A percentile compares a stretch with the other conserved stretches of the same genome.
Evolutionary conservation across 768 basidiomycete species (phyloP).

Genomic region (Boletus tylopilopsis): DNA sequence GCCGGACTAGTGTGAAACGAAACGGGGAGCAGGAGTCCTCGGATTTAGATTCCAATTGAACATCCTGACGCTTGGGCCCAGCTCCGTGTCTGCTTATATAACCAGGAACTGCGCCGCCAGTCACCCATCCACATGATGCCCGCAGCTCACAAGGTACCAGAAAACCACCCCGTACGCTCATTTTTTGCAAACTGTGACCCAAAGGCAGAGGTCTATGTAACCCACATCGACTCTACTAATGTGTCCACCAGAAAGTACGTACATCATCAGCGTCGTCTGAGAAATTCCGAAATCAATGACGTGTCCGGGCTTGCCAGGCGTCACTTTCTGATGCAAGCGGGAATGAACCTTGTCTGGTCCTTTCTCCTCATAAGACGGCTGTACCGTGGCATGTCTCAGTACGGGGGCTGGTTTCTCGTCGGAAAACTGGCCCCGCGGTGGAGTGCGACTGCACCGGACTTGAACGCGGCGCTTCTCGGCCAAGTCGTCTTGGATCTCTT

Average conservation of each 20-base stretch:
- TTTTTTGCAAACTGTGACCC: constrained; percentile 19
- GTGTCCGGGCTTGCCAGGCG: constrained; percentile 12
- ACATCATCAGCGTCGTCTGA: background rate
- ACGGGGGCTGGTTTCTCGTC: constrained; percentile 27
- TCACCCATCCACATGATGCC: constrained; percentile 16
- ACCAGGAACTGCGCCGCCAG: constrained; percentile 7
- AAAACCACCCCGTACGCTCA: constrained; percentile 21
- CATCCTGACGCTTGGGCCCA: too few species aligned
- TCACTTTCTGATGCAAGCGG: constrained; percentile 26
- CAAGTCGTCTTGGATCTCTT: constrained; percentile 24
- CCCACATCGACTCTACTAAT: constrained; percentile 24
- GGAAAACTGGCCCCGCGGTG: constrained; percentile 17
- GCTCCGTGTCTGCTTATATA: constrained; percentile 25
- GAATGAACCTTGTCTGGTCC: constrained; percentile 25
- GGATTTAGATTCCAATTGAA: too few species aligned
- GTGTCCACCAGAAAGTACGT: constrained; percentile 24
- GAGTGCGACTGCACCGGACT: constrained; percentile 12
- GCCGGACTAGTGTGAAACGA: too few species aligned
- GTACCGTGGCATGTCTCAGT: constrained; percentile 23
- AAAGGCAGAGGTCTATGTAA: constrained; percentile 27
- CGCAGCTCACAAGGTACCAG: constrained; percentile 22
- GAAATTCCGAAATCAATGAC: constrained; percentile 6
- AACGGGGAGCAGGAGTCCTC: too few species aligned
- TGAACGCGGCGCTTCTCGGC: constrained; percentile 21
- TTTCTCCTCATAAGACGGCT: constrained; percentile 22